Conservation (phyloP, 2,329 filamentous ascomycete genomes). For the Cercospora janseana region DNA sequence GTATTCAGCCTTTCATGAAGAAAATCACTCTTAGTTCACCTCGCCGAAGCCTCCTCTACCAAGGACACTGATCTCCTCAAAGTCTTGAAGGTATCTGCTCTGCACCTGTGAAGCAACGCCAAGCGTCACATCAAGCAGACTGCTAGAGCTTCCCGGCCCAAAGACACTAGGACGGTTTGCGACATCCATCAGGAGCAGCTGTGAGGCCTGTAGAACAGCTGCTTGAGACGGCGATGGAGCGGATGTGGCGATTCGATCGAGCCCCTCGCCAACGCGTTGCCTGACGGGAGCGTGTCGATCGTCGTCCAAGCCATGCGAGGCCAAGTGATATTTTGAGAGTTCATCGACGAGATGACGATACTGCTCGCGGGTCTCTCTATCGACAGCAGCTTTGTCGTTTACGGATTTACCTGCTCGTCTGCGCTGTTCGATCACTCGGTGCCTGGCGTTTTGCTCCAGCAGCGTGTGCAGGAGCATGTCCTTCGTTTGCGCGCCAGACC, state of each 20-base stretch:
- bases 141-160: constrained; percentile 15
- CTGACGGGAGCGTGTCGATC: constrained; percentile 38
- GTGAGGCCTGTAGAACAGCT: constrained; percentile 19
- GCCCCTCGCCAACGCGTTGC: constrained; percentile 40
- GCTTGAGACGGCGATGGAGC: constrained; percentile 2
- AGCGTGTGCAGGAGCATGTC: constrained; percentile 47
- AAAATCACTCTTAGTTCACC: constrained; percentile 60
- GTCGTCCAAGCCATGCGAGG: constrained; percentile 41
- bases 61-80: constrained; percentile 54
- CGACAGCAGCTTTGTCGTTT: constrained; percentile 39
- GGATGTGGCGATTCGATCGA: constrained; percentile 30
- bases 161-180: not conserved
- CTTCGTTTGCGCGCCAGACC: constrained; percentile 10
- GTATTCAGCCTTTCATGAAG: constrained; percentile 63
- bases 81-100: constrained; percentile 52
- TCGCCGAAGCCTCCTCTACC: constrained; percentile 61
- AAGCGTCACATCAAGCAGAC: constrained; percentile 19
- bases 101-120: constrained; percentile 31
- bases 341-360: constrained; percentile 42
- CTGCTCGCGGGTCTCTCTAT: constrained; percentile 38
- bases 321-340: constrained; percentile 38
- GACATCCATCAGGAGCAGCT: constrained; percentile 26
- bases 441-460: constrained; percentile 46
- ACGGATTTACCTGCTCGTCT: constrained; percentile 4
- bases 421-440: constrained; percentile 40